Evolutionary conservation across 371 early-diverging fungal genomes (phyloP).

Genomic region (Paraphysoderma sedebokerense): DNA sequence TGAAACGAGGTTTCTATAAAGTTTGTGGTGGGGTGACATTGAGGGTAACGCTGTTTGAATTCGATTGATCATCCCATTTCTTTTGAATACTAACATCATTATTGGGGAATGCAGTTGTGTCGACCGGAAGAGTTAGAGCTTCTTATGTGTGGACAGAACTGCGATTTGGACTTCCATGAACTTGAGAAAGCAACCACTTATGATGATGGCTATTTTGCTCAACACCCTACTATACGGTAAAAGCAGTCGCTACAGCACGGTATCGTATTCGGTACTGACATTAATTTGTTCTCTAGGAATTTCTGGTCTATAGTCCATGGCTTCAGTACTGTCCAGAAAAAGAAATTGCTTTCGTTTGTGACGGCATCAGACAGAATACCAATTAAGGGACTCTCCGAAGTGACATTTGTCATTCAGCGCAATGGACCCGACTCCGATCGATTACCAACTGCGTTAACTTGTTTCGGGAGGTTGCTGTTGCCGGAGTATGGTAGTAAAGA

Average conservation of each 20-base stretch:
- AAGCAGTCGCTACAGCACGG: too few relatives aligned
- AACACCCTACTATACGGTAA: constrained; percentile 51
- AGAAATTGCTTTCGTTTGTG: constrained; percentile 66
- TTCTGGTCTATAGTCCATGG: constrained; percentile 67
- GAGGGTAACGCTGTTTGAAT: constrained; percentile 2
- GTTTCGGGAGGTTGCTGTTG: constrained; percentile 81
- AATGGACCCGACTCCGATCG: constrained; percentile 15
- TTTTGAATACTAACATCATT: background rate
- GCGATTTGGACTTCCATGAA: constrained; percentile 58
- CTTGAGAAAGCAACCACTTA: constrained; percentile 61
- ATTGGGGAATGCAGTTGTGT: constrained; percentile 17
- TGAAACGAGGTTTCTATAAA: constrained; percentile 59
- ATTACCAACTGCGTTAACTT: constrained; percentile 74
- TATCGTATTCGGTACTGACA: too few relatives aligned
- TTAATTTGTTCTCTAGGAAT: too few relatives aligned
- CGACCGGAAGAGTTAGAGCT: constrained; percentile 58
- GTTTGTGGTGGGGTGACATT: constrained; percentile 72
- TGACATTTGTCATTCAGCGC: constrained; percentile 54
- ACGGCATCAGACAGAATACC: constrained; percentile 87
- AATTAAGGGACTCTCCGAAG: constrained; percentile 65
- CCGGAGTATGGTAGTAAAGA: constrained; percentile 52
- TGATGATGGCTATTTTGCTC: constrained; percentile 52
- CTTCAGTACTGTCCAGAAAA: constrained; percentile 41
- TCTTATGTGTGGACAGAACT: constrained; percentile 65
- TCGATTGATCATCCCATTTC: background rate